These are phyloP conservation scores for Cystobasidiaceae sp. DNA, from an alignment of 1,284 basidiomycete genomes.

Conservation along the genomic window DNA sequence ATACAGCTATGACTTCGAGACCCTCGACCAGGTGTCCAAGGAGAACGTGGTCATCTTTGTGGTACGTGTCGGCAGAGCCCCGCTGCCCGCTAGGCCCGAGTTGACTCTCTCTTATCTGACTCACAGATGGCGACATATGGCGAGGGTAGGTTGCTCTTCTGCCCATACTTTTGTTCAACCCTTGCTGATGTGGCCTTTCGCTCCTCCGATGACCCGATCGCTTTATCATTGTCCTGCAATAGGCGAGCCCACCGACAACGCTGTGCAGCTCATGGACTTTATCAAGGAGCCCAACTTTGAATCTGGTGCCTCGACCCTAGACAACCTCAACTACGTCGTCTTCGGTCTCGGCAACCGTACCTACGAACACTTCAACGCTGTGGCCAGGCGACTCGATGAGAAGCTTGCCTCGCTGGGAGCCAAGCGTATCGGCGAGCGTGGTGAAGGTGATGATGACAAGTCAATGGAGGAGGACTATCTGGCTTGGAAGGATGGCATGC, in stretches of 20 bases:
- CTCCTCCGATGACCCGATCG: too few relatives aligned
- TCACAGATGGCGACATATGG: conserved; percentile 77
- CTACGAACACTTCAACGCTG: conserved; percentile 76
- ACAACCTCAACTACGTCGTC: conserved; percentile 88
- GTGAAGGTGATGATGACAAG: conserved; percentile 98
- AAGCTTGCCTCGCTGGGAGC: conserved; percentile 75
- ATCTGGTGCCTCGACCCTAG: conserved; percentile 68
- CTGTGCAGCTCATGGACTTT: conserved; percentile 90
- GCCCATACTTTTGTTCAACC: neutral
- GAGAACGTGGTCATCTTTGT: conserved; percentile 86
- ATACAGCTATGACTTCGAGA: conserved; percentile 79
- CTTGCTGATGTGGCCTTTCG: neutral
- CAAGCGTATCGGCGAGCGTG: conserved; percentile 77
- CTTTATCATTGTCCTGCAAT: too few relatives aligned
- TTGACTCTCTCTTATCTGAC: too few relatives aligned
- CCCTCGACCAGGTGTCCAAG: conserved; percentile 81
- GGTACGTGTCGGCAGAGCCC: conserved; percentile 48
- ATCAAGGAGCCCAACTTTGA: conserved; percentile 78
- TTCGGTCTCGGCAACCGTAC: conserved; percentile 96
- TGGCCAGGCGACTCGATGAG: conserved; percentile 73
- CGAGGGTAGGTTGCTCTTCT: conserved; percentile 55
- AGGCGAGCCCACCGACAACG: conserved; percentile 90
- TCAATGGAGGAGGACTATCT: conserved; percentile 99
- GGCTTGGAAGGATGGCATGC: conserved; percentile 99
- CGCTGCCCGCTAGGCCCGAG: neutral